Evolutionary conservation across 2,329 filamentous ascomycete genomes (phyloP).

Genomic region (Hypomyces rosellus): DNA sequence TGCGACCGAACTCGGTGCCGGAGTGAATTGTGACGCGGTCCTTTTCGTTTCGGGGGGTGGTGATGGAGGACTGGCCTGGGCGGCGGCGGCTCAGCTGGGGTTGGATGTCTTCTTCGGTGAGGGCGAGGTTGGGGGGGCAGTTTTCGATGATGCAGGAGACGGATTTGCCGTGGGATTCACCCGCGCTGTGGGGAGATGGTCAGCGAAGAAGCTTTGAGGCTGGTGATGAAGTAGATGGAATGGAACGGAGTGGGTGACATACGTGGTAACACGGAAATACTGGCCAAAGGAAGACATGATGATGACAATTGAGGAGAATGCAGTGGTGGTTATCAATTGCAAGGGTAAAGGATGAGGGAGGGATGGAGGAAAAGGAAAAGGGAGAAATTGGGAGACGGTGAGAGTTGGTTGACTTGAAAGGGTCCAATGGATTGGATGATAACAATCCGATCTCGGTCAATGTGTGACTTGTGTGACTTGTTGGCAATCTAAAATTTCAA

Average conservation of each 20-base stretch:
- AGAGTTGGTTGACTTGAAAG: neutral
- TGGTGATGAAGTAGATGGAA: neutral
- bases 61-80: constrained; percentile 83
- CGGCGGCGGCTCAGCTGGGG: constrained; percentile 87
- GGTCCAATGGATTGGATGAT: neutral
- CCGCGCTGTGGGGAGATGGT: constrained; percentile 30
- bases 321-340: too few species aligned
- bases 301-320: constrained; percentile 11
- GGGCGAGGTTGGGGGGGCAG: constrained; percentile 77
- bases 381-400: neutral
- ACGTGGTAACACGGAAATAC: constrained; percentile 78
- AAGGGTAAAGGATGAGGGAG: neutral
- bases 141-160: constrained; percentile 95
- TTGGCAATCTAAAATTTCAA: too few species aligned
- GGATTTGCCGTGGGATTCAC: constrained; percentile 76
- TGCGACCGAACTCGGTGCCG: constrained; percentile 83
- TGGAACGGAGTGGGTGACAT: constrained; percentile 27
- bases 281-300: constrained; percentile 84
- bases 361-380: neutral
- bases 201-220: neutral
- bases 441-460: constrained; percentile 12
- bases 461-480: neutral
- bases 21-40: constrained; percentile 89
- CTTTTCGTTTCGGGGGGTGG: constrained; percentile 88
- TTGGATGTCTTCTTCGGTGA: constrained; percentile 84